These are phyloP conservation scores for Lasiodiplodia sp. DNA, from an alignment of 2,329 filamentous ascomycete species.

Conservation along the genomic window DNA sequence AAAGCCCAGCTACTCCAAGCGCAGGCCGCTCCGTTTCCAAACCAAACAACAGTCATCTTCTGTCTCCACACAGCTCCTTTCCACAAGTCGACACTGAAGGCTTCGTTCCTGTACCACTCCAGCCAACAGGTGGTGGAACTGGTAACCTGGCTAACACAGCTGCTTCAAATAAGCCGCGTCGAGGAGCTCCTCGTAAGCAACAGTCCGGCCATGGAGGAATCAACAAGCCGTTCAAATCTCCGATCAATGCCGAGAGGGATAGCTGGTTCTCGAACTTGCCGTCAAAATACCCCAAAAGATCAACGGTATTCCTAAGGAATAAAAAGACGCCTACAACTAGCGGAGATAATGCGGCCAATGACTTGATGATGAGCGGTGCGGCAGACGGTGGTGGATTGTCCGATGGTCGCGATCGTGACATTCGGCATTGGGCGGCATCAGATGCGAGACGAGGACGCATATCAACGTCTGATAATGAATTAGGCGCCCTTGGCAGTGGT, in stretches of 20 bases:
- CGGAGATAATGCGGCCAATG: constrained; percentile 8
- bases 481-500: neutral
- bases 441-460: constrained; percentile 31
- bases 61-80: neutral
- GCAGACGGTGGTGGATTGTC: constrained; percentile 32
- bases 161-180: neutral
- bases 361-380: neutral
- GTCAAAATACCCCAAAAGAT: neutral
- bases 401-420: constrained; percentile 39
- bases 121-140: neutral
- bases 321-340: neutral
- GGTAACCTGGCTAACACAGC: neutral
- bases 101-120: neutral
- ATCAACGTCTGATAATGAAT: constrained; percentile 32
- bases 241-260: constrained; percentile 11
- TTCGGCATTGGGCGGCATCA: constrained; percentile 39
- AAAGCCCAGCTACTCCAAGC: neutral
- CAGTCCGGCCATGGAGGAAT: neutral
- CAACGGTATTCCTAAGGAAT: neutral
- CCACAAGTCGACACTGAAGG: neutral
- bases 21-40: neutral
- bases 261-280: constrained; percentile 1
- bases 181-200: neutral
- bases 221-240: constrained; percentile 23
- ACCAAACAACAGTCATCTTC: neutral